phyloP scores from a whole-genome alignment of 768 basidiomycete genomes.

The Lactarius vividus region DNA sequence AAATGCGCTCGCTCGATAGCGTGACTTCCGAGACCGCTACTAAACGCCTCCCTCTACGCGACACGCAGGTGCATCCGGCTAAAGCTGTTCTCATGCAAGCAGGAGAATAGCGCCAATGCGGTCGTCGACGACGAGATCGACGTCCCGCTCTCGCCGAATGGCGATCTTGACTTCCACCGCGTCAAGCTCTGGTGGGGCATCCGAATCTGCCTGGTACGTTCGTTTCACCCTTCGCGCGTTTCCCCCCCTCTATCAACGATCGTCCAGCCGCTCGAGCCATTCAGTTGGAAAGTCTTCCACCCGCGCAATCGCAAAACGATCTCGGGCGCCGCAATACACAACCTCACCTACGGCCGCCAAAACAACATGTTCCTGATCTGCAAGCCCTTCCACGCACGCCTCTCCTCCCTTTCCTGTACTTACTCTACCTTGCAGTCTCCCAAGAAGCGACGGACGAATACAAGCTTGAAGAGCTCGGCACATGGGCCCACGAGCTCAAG shows the following conservation, averaged over 20 bases:
- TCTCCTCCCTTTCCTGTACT: neutral
- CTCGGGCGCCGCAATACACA: slow-evolving; percentile 20
- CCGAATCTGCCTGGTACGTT: slow-evolving; percentile 14
- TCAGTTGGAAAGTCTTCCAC: slow-evolving; percentile 22
- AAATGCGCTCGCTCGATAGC: neutral
- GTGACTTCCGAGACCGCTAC: neutral
- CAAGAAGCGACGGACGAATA: slow-evolving; percentile 13
- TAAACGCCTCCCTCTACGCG: neutral
- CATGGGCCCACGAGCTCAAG: slow-evolving; percentile 17
- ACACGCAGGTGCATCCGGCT: slow-evolving; percentile 24
- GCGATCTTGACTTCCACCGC: slow-evolving; percentile 23
- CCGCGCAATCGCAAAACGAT: slow-evolving; percentile 7
- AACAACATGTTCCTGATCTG: slow-evolving; percentile 11
- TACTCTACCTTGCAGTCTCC: neutral
- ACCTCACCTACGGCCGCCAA: slow-evolving; percentile 18
- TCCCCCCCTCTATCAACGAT: too few species aligned
- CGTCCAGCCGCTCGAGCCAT: slow-evolving; percentile 20
- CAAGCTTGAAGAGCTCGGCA: slow-evolving; percentile 18
- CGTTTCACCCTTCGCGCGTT: too few species aligned
- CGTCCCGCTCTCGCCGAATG: slow-evolving; percentile 22
- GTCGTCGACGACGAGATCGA: slow-evolving; percentile 24
- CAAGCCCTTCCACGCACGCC: neutral
- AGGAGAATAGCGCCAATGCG: neutral
- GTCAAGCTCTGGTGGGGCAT: slow-evolving; percentile 26
- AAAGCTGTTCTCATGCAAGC: slow-evolving; percentile 15